Evolutionary conservation across 306 rosid species (phyloP), one percentile per base, ranked within the genome.

Genomic region (Ormosia semicastrata): DNA sequence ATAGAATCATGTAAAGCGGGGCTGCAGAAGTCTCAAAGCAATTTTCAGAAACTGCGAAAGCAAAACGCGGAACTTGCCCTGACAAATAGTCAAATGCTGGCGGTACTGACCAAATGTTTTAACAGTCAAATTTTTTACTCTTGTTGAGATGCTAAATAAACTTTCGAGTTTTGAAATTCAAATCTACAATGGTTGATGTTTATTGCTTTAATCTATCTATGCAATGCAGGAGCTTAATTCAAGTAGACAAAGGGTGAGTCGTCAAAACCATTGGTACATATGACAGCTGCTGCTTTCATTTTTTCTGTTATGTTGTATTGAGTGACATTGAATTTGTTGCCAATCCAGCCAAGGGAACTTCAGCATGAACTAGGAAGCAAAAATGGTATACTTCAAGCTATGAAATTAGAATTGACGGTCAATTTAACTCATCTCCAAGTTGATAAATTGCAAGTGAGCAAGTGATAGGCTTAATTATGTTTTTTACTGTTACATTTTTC

Each of bases 61-160:
- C 98, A 95, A 79, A 95, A 95, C 79, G n/a, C 69, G 37, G 91
- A 93, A 80, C 92, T 95, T 56, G 96, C 97, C 72, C 86, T 66
- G 37, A 87, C 90, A 44, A 92, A 95, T 87, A 82, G 83, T 86
- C 93, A 87, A 59, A 89, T 93, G 89, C 76, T 87, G 79, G 87
- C 67, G 89, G 99, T 95, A 92, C 17, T 85, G 36, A 77, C 43
- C 10, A 59, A 54, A 59, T 44, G 30, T 57, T 75, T 30, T 62
- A 15, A 33, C 36, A 12, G 4, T 41, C 36, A 2, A 64, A 2
- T 60, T 52, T 53, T 34, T 79, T 75, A 11, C 53, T 47, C 44
- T 66, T 58, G 43, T 62, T 56, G 8, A 13, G 15, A 41, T 40
- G 57, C 68, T n/a, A n/a, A n/a, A n/a, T n/a, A n/a, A n/a, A 9